Evolutionary conservation across 2,329 filamentous ascomycete genomes (phyloP), one percentile per base, ranked within the genome.

Genomic region (Mariannaea sp.): DNA sequence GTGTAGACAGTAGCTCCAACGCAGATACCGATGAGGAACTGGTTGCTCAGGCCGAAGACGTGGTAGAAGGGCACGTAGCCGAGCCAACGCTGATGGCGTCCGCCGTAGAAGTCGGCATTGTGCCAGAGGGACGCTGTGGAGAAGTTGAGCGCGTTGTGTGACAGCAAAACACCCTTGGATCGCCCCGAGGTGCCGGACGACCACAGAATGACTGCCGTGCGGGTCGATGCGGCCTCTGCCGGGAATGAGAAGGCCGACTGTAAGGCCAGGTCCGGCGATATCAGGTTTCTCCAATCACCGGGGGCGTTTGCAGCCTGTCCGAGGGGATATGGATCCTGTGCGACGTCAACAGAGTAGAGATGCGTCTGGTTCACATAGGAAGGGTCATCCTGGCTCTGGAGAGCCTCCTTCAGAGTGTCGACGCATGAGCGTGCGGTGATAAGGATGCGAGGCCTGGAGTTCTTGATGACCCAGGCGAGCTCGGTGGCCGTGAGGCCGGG

Each of bases 151-250:
- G 89, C 88, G 52, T 76, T 75, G 68, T 92, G 88, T 2, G 84
- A 84, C 47, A 91, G 83, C 64, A 88, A 80, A 1, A 91, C 88
- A 30, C 88, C 88, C 67, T 92, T 92, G 10, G 88, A 87, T 0
- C 87, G 76, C 1, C 89, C 89, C 0, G 89, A 92, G 0, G 86
- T 89, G 10, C 88, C 81, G 1, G 80, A 84, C 0, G 74, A 76
- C 74, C 74, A 77, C 45, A 77, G 68, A 41, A 77, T 74, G 1
- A 76, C 61, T 33, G 73, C 74, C 2, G 82, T 86, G 66, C 89
- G 89, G 60, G 86, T 86, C 5, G 36, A 13, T 1, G 67, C 58
- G 10, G 61, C 67, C 19, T 58, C 53, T 8, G 62, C 36, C 1
- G 63, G 65, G 53, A 80, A 75, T 9, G 73, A 69, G 2, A 68